Evolutionary conservation across 805 yeast genomes (phyloP).

Genomic region (Metschnikowia henanensis): DNA sequence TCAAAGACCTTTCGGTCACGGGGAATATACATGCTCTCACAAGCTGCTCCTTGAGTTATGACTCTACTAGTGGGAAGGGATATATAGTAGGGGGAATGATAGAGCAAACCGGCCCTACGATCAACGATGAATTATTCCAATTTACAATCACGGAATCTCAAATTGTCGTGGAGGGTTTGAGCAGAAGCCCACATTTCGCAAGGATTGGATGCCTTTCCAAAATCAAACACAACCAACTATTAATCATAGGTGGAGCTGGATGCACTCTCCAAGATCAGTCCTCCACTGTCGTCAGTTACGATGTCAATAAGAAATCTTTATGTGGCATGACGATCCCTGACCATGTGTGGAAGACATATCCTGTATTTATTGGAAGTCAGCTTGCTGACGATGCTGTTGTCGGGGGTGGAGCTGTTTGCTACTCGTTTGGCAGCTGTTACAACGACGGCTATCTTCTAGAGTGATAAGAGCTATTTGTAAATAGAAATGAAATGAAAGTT

Average conservation of each 20-base stretch:
- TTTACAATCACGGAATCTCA: constrained; percentile 26
- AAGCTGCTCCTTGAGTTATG: constrained; percentile 39
- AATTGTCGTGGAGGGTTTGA: constrained; percentile 12
- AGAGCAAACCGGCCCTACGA: constrained; percentile 26
- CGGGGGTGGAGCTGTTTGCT: constrained; percentile 83
- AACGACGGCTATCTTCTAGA: constrained; percentile 21
- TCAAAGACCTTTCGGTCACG: not conserved
- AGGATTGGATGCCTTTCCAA: constrained; percentile 51
- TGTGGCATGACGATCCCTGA: constrained; percentile 24
- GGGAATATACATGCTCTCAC: constrained; percentile 23
- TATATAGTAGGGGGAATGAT: constrained; percentile 50
- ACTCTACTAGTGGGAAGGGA: constrained; percentile 31
- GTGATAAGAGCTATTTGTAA: too few species aligned
- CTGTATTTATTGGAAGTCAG: constrained; percentile 56
- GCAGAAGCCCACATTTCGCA: constrained; percentile 32
- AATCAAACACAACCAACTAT: constrained; percentile 30
- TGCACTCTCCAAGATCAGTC: constrained; percentile 32
- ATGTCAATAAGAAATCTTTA: constrained; percentile 13
- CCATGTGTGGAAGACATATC: constrained; percentile 43
- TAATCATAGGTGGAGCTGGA: constrained; percentile 61
- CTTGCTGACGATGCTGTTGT: constrained; percentile 31
- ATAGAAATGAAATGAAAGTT: too few species aligned
- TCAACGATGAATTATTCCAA: constrained; percentile 33
- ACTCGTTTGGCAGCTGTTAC: constrained; percentile 64
- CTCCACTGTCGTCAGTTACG: constrained; percentile 33